Conservation (phyloP, 2,329 filamentous ascomycete genomes). For the Fusarium nanum region DNA sequence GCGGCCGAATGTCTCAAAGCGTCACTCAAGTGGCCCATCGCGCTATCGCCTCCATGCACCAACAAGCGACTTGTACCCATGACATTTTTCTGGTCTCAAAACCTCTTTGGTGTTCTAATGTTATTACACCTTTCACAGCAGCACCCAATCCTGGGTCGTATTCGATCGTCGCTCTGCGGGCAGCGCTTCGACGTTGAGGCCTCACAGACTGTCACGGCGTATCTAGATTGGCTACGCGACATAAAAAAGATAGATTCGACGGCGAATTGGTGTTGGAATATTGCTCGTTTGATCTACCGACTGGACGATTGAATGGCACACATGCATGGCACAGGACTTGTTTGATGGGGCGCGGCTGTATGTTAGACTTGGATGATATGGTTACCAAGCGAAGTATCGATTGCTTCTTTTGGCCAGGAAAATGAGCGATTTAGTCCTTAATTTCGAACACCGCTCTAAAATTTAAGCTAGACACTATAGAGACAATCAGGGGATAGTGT, state of each 20-base stretch:
- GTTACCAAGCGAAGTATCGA: slow-evolving; percentile 15
- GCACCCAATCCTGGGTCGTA: slow-evolving; percentile 61
- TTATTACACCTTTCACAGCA: slow-evolving; percentile 66
- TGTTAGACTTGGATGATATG: neutral
- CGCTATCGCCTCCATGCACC: slow-evolving; percentile 66
- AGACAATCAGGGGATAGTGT: slow-evolving; percentile 33
- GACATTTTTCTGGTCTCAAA: slow-evolving; percentile 72
- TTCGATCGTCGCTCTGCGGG: slow-evolving; percentile 62
- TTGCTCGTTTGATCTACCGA: slow-evolving; percentile 61
- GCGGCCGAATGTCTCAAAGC: slow-evolving; percentile 68
- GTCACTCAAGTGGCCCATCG: slow-evolving; percentile 70
- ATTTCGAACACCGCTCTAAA: slow-evolving; percentile 2
- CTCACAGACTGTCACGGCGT: slow-evolving; percentile 61
- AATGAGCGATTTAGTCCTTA: slow-evolving; percentile 4
- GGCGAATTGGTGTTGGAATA: slow-evolving; percentile 67
- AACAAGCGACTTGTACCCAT: slow-evolving; percentile 70
- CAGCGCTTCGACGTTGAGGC: slow-evolving; percentile 63
- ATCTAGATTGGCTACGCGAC: slow-evolving; percentile 70
- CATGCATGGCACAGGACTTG: neutral
- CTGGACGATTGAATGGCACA: slow-evolving; percentile 45
- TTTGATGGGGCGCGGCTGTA: neutral
- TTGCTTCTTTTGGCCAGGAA: slow-evolving; percentile 6
- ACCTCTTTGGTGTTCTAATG: slow-evolving; percentile 68
- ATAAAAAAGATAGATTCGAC: slow-evolving; percentile 65
- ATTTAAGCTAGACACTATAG: slow-evolving; percentile 23